Conservation (phyloP, 1,139 yeast genomes). For the Suhomyces coccinellae region DNA sequence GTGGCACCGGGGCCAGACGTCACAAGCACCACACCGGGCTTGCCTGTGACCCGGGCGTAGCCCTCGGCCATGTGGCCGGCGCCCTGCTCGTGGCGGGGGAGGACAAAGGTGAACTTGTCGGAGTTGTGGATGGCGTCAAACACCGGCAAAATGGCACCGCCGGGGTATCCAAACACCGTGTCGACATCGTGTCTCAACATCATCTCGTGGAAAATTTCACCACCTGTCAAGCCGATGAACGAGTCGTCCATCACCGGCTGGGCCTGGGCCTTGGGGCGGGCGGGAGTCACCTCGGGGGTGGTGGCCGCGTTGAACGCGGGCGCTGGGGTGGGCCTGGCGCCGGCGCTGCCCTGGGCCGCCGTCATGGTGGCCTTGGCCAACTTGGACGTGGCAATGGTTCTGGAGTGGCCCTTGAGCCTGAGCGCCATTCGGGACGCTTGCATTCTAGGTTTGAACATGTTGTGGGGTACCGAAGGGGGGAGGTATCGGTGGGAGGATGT, state of each 20-base stretch:
- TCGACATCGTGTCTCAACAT: conserved; percentile 95
- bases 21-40: conserved; percentile 97
- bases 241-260: conserved; percentile 66
- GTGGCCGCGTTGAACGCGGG: conserved; percentile 16
- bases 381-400: conserved; percentile 36
- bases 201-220: conserved; percentile 98
- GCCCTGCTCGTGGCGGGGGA: conserved; percentile 98
- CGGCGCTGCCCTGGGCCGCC: conserved; percentile 16
- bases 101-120: conserved; percentile 79
- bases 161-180: conserved; percentile 93
- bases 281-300: conserved; percentile 1
- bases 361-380: conserved; percentile 39
- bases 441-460: conserved; percentile 12
- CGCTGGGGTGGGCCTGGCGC: conserved; percentile 36
- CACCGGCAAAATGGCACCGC: conserved; percentile 98
- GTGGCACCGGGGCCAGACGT: conserved; percentile 99
- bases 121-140: conserved; percentile 96
- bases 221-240: conserved; percentile 92
- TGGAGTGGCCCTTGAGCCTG: conserved; percentile 15
- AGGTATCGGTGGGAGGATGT: neutral
- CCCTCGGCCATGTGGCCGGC: conserved; percentile 99
- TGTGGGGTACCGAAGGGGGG: neutral
- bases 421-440: conserved; percentile 12
- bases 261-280: conserved; percentile 25
- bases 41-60: conserved; percentile 91